phyloP scores from a whole-genome alignment of 345 rosid genomes.

The Eucalyptus cloeziana region DNA sequence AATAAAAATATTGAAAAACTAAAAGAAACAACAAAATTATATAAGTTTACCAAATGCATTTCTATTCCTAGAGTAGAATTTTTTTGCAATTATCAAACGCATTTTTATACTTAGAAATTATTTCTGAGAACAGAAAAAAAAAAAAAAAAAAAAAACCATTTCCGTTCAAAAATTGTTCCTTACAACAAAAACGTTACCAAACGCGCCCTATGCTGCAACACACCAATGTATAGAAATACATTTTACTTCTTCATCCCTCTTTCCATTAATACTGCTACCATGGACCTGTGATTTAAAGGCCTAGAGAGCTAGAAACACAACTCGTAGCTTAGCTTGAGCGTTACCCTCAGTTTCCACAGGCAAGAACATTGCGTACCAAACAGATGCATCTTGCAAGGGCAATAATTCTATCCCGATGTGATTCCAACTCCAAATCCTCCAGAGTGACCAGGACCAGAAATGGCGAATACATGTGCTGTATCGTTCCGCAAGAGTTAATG shows the following conservation, averaged over 20 bases:
- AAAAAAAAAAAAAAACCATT: too few species aligned
- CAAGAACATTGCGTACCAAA: neutral
- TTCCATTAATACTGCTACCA: neutral
- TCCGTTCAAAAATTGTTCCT: too few species aligned
- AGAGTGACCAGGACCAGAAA: neutral
- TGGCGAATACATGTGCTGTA: neutral
- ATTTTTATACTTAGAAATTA: too few species aligned
- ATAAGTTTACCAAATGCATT: too few species aligned
- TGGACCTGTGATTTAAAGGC: neutral
- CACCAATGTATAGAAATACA: neutral
- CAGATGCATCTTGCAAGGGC: neutral
- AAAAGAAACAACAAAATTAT: too few species aligned
- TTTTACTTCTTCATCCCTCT: neutral
- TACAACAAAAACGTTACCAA: too few species aligned
- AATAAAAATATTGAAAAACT: too few species aligned
- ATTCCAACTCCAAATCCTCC: neutral
- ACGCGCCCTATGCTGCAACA: neutral
- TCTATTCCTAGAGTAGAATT: too few species aligned
- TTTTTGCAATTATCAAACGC: too few species aligned
- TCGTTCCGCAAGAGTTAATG: neutral
- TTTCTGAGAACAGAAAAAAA: too few species aligned
- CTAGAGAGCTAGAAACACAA: neutral
- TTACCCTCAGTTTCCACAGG: neutral
- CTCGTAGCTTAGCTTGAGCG: neutral
- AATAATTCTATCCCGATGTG: neutral